Conservation (phyloP, 495 filamentous ascomycete species). For the Talaromyces trachyspermus region DNA sequence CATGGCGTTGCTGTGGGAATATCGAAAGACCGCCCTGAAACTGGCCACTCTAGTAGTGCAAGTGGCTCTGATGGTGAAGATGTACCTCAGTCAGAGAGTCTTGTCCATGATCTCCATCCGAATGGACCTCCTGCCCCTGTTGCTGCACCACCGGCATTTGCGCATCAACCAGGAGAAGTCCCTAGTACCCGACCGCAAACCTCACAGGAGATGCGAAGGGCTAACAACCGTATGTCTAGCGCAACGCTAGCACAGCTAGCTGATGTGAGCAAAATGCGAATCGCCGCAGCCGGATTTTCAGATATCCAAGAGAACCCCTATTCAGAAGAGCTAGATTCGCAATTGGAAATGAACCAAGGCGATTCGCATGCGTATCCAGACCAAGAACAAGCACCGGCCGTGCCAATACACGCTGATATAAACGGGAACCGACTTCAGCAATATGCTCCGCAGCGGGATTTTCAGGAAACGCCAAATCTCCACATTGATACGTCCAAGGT, state of each 20-base stretch:
- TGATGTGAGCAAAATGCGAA: slow-evolving; percentile 49
- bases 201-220: slow-evolving; percentile 65
- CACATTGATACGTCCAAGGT: slow-evolving; percentile 37
- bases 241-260: slow-evolving; percentile 72
- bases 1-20: slow-evolving; percentile 20
- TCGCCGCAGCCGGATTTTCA: slow-evolving; percentile 25
- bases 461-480: slow-evolving; percentile 21
- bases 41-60: slow-evolving; percentile 30
- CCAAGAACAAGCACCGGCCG: slow-evolving; percentile 4
- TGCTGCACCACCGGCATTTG: slow-evolving; percentile 65
- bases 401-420: slow-evolving; percentile 1
- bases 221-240: slow-evolving; percentile 72
- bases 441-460: slow-evolving; percentile 4
- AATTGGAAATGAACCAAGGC: background rate
- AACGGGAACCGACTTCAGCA: background rate
- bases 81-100: slow-evolving; percentile 13
- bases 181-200: slow-evolving; percentile 62
- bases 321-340: slow-evolving; percentile 4
- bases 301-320: slow-evolving; percentile 14
- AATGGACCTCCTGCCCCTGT: slow-evolving; percentile 66
- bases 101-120: slow-evolving; percentile 43
- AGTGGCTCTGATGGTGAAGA: slow-evolving; percentile 54
- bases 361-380: background rate
- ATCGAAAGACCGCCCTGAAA: slow-evolving; percentile 15
- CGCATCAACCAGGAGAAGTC: slow-evolving; percentile 58